A percentile compares a stretch with the other conserved stretches of the same genome.
These are phyloP conservation scores for Stygiomarasmius scandens DNA, from an alignment of 1,284 basidiomycete species.

Conservation along the genomic window DNA sequence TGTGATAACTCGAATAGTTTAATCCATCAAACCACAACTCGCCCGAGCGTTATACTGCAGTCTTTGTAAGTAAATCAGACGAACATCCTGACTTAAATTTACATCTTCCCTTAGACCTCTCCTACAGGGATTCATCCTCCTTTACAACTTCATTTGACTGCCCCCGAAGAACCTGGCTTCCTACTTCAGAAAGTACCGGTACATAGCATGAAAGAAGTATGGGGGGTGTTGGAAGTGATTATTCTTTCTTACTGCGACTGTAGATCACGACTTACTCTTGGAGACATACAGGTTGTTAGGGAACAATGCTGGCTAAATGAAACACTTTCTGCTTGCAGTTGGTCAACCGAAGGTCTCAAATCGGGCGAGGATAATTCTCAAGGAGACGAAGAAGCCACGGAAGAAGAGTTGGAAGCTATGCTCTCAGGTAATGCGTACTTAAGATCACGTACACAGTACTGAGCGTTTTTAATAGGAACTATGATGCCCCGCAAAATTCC, in stretches of 20 bases:
- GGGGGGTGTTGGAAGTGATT: constrained; percentile 67
- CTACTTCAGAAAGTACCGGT: constrained; percentile 69
- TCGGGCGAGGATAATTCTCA: constrained; percentile 28
- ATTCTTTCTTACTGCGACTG: constrained; percentile 3
- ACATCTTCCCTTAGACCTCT: constrained; percentile 60
- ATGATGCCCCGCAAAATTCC: constrained; percentile 58
- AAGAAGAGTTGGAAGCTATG: constrained; percentile 58
- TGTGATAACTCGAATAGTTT: constrained; percentile 39
- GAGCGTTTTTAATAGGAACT: constrained; percentile 40
- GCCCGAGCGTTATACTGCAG: constrained; percentile 51
- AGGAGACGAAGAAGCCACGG: constrained; percentile 42
- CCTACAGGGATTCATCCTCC: constrained; percentile 66
- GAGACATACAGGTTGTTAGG: constrained; percentile 68
- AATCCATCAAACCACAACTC: constrained; percentile 45
- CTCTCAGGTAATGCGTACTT: constrained; percentile 46
- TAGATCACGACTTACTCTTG: not conserved
- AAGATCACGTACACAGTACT: not conserved
- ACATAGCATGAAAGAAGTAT: constrained; percentile 68
- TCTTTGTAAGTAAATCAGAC: constrained; percentile 39
- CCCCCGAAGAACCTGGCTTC: constrained; percentile 74
- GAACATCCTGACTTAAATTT: too few species aligned
- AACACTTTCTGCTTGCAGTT: constrained; percentile 55
- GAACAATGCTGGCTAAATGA: constrained; percentile 83
- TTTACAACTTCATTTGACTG: constrained; percentile 61
- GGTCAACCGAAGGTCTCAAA: constrained; percentile 55